These are phyloP conservation scores for Butyriboletus loyo DNA, from an alignment of 768 basidiomycete species.

Conservation along the genomic window DNA sequence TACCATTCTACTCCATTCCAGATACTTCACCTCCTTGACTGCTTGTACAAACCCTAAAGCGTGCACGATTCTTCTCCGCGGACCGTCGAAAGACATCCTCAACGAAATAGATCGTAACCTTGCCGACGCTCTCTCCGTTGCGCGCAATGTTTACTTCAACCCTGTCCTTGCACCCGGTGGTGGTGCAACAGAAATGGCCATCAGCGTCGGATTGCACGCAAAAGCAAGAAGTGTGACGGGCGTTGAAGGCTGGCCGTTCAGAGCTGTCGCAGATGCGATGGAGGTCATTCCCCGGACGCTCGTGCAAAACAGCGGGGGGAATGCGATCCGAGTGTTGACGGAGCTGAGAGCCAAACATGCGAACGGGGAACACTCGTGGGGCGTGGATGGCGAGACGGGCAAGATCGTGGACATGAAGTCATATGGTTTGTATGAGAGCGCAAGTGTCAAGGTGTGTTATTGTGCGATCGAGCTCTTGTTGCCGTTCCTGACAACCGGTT, in stretches of 20 bases:
- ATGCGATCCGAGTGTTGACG: conserved; percentile 89
- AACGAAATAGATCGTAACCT: conserved; percentile 98
- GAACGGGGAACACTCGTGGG: conserved; percentile 86
- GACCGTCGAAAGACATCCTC: conserved; percentile 96
- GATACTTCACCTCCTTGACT: conserved; percentile 97
- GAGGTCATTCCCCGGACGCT: conserved; percentile 96
- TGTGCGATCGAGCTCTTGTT: background rate
- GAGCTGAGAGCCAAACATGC: conserved; percentile 96
- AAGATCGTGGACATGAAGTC: conserved; percentile 94
- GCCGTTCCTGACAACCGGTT: background rate
- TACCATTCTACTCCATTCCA: conserved; percentile 24
- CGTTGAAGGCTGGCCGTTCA: conserved; percentile 87
- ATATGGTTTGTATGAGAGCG: conserved; percentile 93
- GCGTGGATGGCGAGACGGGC: conserved; percentile 94
- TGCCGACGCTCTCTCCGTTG: conserved; percentile 96
- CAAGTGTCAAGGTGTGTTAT: conserved; percentile 78
- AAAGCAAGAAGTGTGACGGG: conserved; percentile 80
- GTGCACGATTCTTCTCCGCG: conserved; percentile 96
- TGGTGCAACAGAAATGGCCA: conserved; percentile 98
- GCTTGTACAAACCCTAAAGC: conserved; percentile 90
- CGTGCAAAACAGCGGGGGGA: conserved; percentile 93
- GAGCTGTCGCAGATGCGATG: conserved; percentile 93
- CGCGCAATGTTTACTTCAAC: conserved; percentile 95
- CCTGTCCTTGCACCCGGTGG: conserved; percentile 92
- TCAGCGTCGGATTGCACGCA: conserved; percentile 80